Conservation (phyloP, 2,329 filamentous ascomycete genomes). For the Microcera coccophila region DNA sequence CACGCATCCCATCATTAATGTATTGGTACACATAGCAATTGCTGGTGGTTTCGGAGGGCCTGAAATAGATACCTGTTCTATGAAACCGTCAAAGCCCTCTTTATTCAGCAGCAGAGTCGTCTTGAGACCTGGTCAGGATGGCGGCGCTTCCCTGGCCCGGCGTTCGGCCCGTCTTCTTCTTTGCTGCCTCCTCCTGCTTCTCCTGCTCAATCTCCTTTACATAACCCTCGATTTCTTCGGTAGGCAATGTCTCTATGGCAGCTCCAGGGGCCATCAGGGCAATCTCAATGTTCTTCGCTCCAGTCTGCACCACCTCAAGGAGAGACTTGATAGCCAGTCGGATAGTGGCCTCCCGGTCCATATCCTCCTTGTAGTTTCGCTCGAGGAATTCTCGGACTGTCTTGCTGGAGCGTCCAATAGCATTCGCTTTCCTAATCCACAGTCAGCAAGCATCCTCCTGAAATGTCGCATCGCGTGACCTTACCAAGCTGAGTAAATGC, state of each 20-base stretch:
- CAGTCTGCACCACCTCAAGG: conserved; percentile 95
- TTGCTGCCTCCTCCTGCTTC: conserved; percentile 97
- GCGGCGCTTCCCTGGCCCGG: conserved; percentile 67
- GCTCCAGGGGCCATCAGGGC: conserved; percentile 95
- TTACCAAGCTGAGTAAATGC: conserved; percentile 98
- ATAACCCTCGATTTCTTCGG: conserved; percentile 93
- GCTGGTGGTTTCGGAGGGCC: conserved; percentile 24
- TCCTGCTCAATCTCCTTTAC: conserved; percentile 99
- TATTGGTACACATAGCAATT: conserved; percentile 37
- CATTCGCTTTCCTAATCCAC: conserved; percentile 85
- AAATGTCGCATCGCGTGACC: conserved; percentile 27
- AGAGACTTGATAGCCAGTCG: conserved; percentile 97
- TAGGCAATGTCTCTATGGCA: conserved; percentile 84
- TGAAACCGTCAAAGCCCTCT: conserved; percentile 17
- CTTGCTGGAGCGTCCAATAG: conserved; percentile 97
- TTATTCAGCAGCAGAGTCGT: conserved; percentile 39
- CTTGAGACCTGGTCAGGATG: conserved; percentile 64
- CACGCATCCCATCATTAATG: conserved; percentile 30
- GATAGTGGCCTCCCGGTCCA: conserved; percentile 95
- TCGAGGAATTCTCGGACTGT: conserved; percentile 98
- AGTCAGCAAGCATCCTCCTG: conserved; percentile 9
- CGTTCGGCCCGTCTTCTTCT: conserved; percentile 83
- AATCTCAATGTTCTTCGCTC: conserved; percentile 99
- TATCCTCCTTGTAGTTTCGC: conserved; percentile 96
- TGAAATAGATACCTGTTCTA: conserved; percentile 27